These are phyloP conservation scores for Fusarium sp. DNA, from an alignment of 2,329 filamentous ascomycete species.

Conservation along the genomic window DNA sequence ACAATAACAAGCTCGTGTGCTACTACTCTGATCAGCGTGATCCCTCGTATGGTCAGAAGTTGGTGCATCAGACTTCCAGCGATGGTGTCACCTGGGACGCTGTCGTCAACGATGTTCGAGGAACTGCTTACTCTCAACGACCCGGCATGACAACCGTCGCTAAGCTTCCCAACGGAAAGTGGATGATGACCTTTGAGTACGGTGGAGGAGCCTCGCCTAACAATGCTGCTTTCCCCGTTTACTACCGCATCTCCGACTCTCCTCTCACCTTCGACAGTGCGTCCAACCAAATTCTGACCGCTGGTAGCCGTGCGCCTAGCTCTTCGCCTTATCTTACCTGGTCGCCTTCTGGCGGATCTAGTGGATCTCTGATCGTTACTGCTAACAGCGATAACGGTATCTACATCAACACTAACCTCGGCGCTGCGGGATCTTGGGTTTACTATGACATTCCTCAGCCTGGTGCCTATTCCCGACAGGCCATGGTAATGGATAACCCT, in stretches of 20 bases:
- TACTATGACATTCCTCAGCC: slow-evolving; percentile 13
- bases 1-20: slow-evolving; percentile 5
- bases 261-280: slow-evolving; percentile 10
- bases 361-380: slow-evolving; percentile 5
- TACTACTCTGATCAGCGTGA: slow-evolving; percentile 24
- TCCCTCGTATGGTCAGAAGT: slow-evolving; percentile 30
- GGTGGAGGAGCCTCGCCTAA: not conserved
- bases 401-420: slow-evolving; percentile 11
- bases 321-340: slow-evolving; percentile 14
- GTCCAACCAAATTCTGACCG: not conserved
- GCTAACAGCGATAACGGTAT: not conserved
- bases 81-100: slow-evolving; percentile 69
- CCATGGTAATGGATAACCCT: slow-evolving; percentile 9
- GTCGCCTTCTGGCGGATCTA: not conserved
- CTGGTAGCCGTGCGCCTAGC: not conserved
- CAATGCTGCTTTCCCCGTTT: not conserved
- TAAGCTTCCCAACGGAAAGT: slow-evolving; percentile 1
- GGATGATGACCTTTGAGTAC: slow-evolving; percentile 25
- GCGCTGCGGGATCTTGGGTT: slow-evolving; percentile 4
- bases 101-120: slow-evolving; percentile 65
- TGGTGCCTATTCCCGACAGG: slow-evolving; percentile 10
- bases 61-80: slow-evolving; percentile 67
- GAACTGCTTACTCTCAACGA: slow-evolving; percentile 42
- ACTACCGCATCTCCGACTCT: slow-evolving; percentile 20
- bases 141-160: slow-evolving; percentile 23